These are phyloP conservation scores for Ormosia emarginata DNA, from an alignment of 306 rosid genomes.

Conservation along the genomic window DNA sequence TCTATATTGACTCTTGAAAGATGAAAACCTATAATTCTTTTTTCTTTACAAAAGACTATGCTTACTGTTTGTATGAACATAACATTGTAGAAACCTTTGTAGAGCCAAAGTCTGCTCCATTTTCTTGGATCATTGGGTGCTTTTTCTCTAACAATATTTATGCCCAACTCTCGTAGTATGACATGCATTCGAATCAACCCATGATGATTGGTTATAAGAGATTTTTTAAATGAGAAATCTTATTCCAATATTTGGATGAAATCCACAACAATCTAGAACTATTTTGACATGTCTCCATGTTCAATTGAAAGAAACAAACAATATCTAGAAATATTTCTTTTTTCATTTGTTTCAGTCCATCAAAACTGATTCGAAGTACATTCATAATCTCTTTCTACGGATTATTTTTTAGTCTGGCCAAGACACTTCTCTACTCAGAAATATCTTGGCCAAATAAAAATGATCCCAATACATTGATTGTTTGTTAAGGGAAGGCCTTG, in stretches of 20 bases:
- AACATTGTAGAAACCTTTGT: not conserved
- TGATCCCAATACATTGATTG: not conserved
- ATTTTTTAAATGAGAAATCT: slow-evolving; percentile 15
- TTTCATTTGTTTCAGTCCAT: not conserved
- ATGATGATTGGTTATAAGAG: not conserved
- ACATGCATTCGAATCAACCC: not conserved
- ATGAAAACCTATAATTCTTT: too few relatives aligned
- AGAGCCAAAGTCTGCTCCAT: slow-evolving; percentile 21
- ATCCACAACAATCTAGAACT: not conserved
- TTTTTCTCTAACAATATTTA: not conserved
- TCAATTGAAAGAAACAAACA: not conserved
- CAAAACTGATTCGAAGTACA: not conserved
- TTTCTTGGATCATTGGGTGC: slow-evolving; percentile 1
- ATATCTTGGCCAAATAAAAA: not conserved
- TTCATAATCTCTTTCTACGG: not conserved
- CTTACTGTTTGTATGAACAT: not conserved
- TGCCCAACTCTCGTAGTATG: slow-evolving; percentile 7
- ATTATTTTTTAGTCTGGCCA: not conserved
- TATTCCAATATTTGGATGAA: too few relatives aligned
- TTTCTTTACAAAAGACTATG: not conserved
- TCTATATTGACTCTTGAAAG: not conserved
- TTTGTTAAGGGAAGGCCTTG: not conserved
- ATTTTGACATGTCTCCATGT: not conserved
- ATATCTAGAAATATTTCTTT: not conserved
- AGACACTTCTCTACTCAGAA: too few relatives aligned